A percentile compares a stretch with the other conserved stretches of the same genome.
These are phyloP conservation scores for Syzygium jambos DNA, from an alignment of 345 rosid species.

Conservation along the genomic window DNA sequence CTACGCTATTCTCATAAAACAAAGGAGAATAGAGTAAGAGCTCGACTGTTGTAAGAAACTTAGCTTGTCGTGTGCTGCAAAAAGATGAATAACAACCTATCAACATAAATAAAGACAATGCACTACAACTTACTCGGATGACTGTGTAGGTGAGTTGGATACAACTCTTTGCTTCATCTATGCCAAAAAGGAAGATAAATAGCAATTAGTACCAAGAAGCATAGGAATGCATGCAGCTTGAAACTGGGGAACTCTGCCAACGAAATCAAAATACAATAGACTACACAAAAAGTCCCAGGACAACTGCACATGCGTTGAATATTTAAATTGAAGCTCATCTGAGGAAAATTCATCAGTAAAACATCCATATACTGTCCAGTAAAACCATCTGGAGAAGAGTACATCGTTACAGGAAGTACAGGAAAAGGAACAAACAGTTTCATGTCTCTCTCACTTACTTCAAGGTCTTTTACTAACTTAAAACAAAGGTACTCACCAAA, in stretches of 20 bases:
- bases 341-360: neutral
- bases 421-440: neutral
- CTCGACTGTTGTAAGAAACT: neutral
- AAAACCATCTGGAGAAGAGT: neutral
- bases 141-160: constrained; percentile 8
- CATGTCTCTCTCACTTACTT: neutral
- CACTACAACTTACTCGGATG: constrained; percentile 24
- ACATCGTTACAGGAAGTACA: neutral
- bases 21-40: neutral
- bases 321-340: neutral
- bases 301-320: neutral
- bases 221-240: neutral
- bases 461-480: neutral
- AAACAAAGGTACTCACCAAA: neutral
- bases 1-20: neutral
- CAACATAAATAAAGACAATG: neutral
- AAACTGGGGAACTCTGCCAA: neutral
- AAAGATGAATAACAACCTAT: neutral
- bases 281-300: neutral
- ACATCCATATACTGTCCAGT: neutral
- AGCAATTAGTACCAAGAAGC: neutral
- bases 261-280: neutral
- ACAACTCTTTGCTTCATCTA: constrained; percentile 33
- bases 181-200: neutral
- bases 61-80: neutral